Conservation (phyloP, 1,139 yeast genomes). For the Pichiaceae sp. region DNA sequence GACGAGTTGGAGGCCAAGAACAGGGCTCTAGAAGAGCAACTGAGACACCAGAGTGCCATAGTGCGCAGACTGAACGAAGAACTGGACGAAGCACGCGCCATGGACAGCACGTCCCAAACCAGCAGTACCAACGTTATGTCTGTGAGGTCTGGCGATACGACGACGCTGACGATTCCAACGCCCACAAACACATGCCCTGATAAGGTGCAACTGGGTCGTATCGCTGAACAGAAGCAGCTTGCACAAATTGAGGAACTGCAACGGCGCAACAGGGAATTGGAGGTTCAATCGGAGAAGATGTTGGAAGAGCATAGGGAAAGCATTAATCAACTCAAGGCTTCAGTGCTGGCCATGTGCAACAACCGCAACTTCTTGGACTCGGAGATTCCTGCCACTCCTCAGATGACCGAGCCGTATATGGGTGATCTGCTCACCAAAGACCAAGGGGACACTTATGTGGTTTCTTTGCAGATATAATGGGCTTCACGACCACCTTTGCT, state of each 20-base stretch:
- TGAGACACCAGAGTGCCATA: constrained; percentile 13
- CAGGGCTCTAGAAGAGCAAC: constrained; percentile 14
- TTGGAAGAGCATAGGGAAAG: constrained; percentile 5
- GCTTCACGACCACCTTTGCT: too few relatives aligned
- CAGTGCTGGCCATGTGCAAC: constrained; percentile 7
- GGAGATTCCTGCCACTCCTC: constrained; percentile 35
- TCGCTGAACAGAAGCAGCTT: background rate
- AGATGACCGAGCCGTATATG: background rate
- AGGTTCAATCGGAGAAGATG: background rate
- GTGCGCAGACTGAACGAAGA: constrained; percentile 10
- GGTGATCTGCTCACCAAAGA: background rate
- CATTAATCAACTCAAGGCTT: constrained; percentile 5
- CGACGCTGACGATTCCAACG: background rate
- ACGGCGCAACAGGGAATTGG: background rate
- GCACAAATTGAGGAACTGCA: background rate
- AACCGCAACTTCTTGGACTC: constrained; percentile 33
- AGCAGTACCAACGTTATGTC: background rate
- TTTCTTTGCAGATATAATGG: background rate
- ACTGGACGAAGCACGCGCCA: constrained; percentile 7
- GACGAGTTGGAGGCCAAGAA: constrained; percentile 11
- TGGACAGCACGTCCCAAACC: background rate
- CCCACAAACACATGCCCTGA: background rate
- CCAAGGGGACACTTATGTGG: constrained; percentile 42
- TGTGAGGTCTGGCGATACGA: background rate
- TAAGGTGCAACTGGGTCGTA: background rate